Evolutionary conservation across 306 rosid genomes (phyloP).

Genomic region (Mucuna pruriens): DNA sequence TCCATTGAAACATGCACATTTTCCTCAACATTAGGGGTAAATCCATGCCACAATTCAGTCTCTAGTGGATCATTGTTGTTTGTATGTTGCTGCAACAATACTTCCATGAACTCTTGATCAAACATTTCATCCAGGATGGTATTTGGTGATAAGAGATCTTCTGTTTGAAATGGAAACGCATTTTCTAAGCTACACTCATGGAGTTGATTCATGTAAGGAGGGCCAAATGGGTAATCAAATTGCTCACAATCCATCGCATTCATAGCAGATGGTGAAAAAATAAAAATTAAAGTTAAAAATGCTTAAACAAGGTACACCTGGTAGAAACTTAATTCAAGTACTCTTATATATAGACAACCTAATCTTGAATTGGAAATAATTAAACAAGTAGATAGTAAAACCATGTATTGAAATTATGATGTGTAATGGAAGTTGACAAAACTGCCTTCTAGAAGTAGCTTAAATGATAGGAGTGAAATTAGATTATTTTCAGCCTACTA

Average conservation of each 20-base stretch:
- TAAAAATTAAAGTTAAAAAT: background rate
- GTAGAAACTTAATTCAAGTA: background rate
- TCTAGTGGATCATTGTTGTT: slow-evolving; percentile 19
- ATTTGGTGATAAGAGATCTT: slow-evolving; percentile 35
- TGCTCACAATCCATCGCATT: slow-evolving; percentile 45
- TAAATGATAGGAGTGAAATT: background rate
- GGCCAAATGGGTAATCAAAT: slow-evolving; percentile 38
- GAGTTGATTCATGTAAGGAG: slow-evolving; percentile 38
- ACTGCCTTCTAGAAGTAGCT: slow-evolving; percentile 6
- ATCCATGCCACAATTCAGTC: slow-evolving; percentile 14
- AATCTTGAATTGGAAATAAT: slow-evolving; percentile 6
- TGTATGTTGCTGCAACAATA: slow-evolving; percentile 41
- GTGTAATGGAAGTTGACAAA: background rate
- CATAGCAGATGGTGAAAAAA: slow-evolving; percentile 33
- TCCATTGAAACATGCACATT: slow-evolving; percentile 28
- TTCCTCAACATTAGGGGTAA: background rate
- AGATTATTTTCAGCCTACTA: background rate
- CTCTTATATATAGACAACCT: slow-evolving; percentile 24
- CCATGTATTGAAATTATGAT: slow-evolving; percentile 12
- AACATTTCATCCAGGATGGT: slow-evolving; percentile 33
- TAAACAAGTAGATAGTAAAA: background rate
- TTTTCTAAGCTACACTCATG: slow-evolving; percentile 43
- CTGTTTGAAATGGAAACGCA: slow-evolving; percentile 36
- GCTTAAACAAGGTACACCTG: slow-evolving; percentile 10
- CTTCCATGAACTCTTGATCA: slow-evolving; percentile 41